Conservation (phyloP, 1,284 basidiomycete species). For the Moesziomyces sp. region DNA sequence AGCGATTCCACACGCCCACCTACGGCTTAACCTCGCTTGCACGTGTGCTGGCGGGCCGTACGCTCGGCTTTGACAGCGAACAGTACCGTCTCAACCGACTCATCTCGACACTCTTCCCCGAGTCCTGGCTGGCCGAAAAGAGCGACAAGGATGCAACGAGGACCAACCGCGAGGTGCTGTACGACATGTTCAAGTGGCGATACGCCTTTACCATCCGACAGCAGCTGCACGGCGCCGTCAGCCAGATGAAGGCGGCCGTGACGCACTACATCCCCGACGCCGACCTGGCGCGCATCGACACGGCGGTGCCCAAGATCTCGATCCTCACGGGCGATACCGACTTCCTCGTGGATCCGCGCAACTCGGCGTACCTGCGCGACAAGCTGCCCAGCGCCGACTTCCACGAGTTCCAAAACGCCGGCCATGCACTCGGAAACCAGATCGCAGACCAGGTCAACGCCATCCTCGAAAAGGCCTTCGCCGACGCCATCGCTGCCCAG, state of each 20-base stretch:
- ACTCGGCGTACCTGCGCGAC: slow-evolving; percentile 74
- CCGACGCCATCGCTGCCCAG: slow-evolving; percentile 9
- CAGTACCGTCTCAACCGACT: slow-evolving; percentile 73
- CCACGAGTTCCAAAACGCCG: slow-evolving; percentile 75
- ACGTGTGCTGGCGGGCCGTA: slow-evolving; percentile 67
- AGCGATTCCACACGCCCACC: slow-evolving; percentile 30
- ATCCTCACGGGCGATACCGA: slow-evolving; percentile 83
- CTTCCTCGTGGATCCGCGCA: slow-evolving; percentile 74
- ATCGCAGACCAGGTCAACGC: slow-evolving; percentile 46
- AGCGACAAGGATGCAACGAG: slow-evolving; percentile 11
- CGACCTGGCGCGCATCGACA: slow-evolving; percentile 73
- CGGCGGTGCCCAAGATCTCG: slow-evolving; percentile 73
- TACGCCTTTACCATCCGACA: slow-evolving; percentile 75
- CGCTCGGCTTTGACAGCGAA: slow-evolving; percentile 72
- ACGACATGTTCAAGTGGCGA: slow-evolving; percentile 71
- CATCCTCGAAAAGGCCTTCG: slow-evolving; percentile 33
- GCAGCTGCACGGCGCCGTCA: slow-evolving; percentile 75
- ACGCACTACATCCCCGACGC: slow-evolving; percentile 76
- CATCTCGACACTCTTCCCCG: slow-evolving; percentile 74
- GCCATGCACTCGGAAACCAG: slow-evolving; percentile 78
- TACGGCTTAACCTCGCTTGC: slow-evolving; percentile 68
- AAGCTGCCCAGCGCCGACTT: slow-evolving; percentile 78
- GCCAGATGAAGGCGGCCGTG: slow-evolving; percentile 79
- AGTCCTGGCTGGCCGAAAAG: slow-evolving; percentile 73
- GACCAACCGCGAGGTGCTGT: slow-evolving; percentile 51